phyloP scores from a whole-genome alignment of 352 stramenopile genomes.

The Thraustotheca clavata region DNA sequence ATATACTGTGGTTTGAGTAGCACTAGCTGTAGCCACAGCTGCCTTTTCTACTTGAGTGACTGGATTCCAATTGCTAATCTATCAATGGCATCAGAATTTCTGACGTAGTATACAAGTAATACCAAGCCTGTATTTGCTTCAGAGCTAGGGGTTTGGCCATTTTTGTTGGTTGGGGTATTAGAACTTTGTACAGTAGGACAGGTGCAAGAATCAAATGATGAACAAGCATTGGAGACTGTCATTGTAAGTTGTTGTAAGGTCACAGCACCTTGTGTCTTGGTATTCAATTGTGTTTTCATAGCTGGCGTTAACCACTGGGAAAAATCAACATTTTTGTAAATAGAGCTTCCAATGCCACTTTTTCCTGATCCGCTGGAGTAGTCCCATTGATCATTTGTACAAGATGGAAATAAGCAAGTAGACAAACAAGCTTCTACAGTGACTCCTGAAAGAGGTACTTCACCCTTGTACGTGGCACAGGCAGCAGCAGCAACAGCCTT shows the following conservation, averaged over 20 bases:
- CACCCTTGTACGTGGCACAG: conserved; percentile 72
- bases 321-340: conserved; percentile 68
- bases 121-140: conserved; percentile 36
- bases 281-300: conserved; percentile 28
- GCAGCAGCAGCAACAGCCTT: conserved; percentile 41
- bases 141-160: conserved; percentile 13
- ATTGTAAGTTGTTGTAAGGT: conserved; percentile 18
- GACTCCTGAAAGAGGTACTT: conserved; percentile 35
- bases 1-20: conserved; percentile 9
- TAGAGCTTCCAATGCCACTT: conserved; percentile 43
- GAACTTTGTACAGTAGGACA: conserved; percentile 30
- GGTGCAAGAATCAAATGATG: conserved; percentile 46
- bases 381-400: conserved; percentile 61
- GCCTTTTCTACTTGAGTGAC: conserved; percentile 1
- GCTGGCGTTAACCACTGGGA: conserved; percentile 53
- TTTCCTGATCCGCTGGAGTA: conserved; percentile 56
- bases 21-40: neutral
- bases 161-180: conserved; percentile 22
- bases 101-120: conserved; percentile 57
- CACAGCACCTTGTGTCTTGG: conserved; percentile 8
- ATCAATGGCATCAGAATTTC: conserved; percentile 26
- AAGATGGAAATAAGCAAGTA: conserved; percentile 72
- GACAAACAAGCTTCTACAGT: conserved; percentile 64
- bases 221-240: conserved; percentile 10
- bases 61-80: conserved; percentile 8